Conservation (phyloP, 2,329 filamentous ascomycete genomes). For the Diaporthe batatas region DNA sequence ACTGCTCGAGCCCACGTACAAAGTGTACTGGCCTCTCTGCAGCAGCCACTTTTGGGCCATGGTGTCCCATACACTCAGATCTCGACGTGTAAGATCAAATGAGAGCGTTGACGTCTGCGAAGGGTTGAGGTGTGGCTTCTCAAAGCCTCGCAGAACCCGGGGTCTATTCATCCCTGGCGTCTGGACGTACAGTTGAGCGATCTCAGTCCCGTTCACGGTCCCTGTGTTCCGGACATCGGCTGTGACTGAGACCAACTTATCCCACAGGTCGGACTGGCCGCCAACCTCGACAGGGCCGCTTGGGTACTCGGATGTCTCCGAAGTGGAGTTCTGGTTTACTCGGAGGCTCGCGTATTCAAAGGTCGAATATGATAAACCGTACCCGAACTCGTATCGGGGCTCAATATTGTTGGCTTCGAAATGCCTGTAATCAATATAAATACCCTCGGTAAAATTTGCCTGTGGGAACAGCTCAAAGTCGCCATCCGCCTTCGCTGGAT, state of each 20-base stretch:
- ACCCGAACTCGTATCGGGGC: slow-evolving; percentile 69
- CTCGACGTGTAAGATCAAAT: slow-evolving; percentile 71
- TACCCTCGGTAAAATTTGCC: slow-evolving; percentile 64
- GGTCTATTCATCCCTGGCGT: slow-evolving; percentile 61
- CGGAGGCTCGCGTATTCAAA: slow-evolving; percentile 62
- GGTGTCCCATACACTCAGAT: slow-evolving; percentile 77
- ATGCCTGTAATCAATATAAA: slow-evolving; percentile 67
- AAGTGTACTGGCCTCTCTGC: slow-evolving; percentile 57
- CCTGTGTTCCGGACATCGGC: slow-evolving; percentile 60
- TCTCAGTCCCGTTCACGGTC: slow-evolving; percentile 57
- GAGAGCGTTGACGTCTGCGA: slow-evolving; percentile 59
- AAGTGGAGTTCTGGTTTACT: slow-evolving; percentile 50
- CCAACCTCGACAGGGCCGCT: slow-evolving; percentile 57
- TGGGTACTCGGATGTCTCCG: slow-evolving; percentile 53
- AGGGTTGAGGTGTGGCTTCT: slow-evolving; percentile 67
- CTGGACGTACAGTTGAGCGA: slow-evolving; percentile 62
- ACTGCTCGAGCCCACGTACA: slow-evolving; percentile 64
- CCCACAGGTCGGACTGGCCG: slow-evolving; percentile 63
- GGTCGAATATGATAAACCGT: slow-evolving; percentile 68
- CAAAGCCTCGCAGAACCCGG: slow-evolving; percentile 75
- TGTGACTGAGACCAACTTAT: slow-evolving; percentile 56
- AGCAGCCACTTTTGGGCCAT: slow-evolving; percentile 72
- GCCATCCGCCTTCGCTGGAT: slow-evolving; percentile 60
- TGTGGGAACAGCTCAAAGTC: slow-evolving; percentile 65
- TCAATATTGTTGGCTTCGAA: slow-evolving; percentile 63